A percentile compares a stretch with the other conserved stretches of the same genome.
Evolutionary conservation across 352 stramenopile genomes (phyloP).

Genomic region (Pythium oligandrum): DNA sequence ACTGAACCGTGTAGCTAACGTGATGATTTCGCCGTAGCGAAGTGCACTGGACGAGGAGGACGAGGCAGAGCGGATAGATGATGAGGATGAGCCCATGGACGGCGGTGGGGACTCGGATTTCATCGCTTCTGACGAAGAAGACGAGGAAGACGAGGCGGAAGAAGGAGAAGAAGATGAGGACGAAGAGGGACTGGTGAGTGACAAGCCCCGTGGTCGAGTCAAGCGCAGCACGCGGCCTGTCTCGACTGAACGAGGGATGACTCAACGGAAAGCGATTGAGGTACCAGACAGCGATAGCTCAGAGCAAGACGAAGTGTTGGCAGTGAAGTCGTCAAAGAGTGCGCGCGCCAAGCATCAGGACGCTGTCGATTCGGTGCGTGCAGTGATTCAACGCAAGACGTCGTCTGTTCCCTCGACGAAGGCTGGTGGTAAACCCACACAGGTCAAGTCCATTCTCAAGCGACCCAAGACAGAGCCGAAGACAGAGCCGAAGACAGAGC

Average conservation of each 20-base stretch:
- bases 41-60: constrained; percentile 2
- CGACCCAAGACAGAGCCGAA: constrained; percentile 17
- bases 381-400: no score
- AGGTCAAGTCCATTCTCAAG: constrained; percentile 41
- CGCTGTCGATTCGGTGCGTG: background rate
- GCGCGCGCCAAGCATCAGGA: background rate
- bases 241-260: no score
- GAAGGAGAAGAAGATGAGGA: constrained; percentile 31
- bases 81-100: constrained; percentile 26
- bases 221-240: no score
- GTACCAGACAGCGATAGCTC: constrained; percentile 45
- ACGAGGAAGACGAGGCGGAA: constrained; percentile 21
- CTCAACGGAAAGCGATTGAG: constrained; percentile 22
- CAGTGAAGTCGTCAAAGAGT: background rate
- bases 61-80: constrained; percentile 23
- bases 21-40: background rate
- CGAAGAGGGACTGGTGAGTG: constrained; percentile 32
- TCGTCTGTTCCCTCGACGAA: no score
- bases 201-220: constrained; percentile 9
- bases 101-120: constrained; percentile 22
- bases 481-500: constrained; percentile 9
- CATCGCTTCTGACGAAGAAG: constrained; percentile 26
- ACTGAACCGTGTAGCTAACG: no score
- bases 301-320: constrained; percentile 25
- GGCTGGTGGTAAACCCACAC: background rate